Evolutionary conservation across 2,329 filamentous ascomycete species (phyloP).

Genomic region (Dryadomyces quercus-mongolicae): DNA sequence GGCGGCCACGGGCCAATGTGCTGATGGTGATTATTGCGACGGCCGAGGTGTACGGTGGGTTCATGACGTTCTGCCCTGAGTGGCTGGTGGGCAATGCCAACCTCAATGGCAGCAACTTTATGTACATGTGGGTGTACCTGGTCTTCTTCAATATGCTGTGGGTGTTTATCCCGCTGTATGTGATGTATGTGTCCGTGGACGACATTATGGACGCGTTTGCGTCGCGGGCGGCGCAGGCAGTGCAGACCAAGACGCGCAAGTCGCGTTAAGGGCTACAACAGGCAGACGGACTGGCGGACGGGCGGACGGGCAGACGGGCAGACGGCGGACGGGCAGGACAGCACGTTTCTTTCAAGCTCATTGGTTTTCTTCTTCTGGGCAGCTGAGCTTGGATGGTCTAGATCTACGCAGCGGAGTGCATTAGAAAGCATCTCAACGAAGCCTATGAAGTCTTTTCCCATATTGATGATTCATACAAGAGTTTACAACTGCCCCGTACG

Average conservation of each 20-base stretch:
- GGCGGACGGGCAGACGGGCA: neutral
- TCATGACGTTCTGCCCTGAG: slow-evolving; percentile 61
- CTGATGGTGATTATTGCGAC: slow-evolving; percentile 55
- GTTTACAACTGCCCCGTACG: too few relatives aligned
- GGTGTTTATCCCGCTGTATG: slow-evolving; percentile 51
- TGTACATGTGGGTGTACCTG: slow-evolving; percentile 57
- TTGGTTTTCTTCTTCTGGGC: too few relatives aligned
- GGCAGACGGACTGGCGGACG: neutral
- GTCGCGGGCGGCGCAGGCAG: slow-evolving; percentile 20
- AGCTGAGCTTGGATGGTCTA: too few relatives aligned
- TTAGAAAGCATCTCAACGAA: too few relatives aligned
- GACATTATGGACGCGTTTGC: slow-evolving; percentile 45
- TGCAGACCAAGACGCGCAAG: slow-evolving; percentile 18
- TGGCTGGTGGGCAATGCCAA: slow-evolving; percentile 52
- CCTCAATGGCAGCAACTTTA: slow-evolving; percentile 53
- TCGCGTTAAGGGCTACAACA: neutral
- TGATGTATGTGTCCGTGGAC: slow-evolving; percentile 38
- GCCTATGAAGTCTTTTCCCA: too few relatives aligned
- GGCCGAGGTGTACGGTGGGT: slow-evolving; percentile 55
- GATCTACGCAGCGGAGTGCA: too few relatives aligned
- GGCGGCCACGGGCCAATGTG: slow-evolving; percentile 41
- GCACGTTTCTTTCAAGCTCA: too few relatives aligned
- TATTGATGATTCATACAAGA: too few relatives aligned
- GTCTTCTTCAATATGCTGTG: slow-evolving; percentile 59
- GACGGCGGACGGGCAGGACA: too few relatives aligned